Percentiles rank a stretch among this genome's conserved stretches.
These are phyloP conservation scores for Chrysoporthe puriensis DNA, from an alignment of 2,329 filamentous ascomycete species.

Conservation along the genomic window DNA sequence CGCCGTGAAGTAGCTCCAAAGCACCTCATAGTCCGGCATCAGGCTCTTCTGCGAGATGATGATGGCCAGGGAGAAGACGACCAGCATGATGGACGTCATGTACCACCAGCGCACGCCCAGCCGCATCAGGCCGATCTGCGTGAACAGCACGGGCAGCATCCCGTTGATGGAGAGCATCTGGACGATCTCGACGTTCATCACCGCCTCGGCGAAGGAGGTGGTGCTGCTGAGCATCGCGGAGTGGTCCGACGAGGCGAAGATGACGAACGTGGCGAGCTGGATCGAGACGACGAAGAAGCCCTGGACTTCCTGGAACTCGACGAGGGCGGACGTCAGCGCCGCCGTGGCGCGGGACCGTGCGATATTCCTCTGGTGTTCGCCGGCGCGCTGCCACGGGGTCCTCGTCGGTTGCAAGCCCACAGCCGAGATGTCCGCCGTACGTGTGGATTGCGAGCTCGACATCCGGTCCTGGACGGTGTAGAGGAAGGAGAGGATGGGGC, in stretches of 20 bases:
- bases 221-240: slow-evolving; percentile 23
- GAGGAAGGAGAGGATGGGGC: slow-evolving; percentile 19
- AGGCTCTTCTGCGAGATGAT: slow-evolving; percentile 26
- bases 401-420: not conserved
- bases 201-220: slow-evolving; percentile 29
- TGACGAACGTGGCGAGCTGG: slow-evolving; percentile 32
- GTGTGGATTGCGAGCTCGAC: not conserved
- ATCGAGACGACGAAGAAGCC: slow-evolving; percentile 33
- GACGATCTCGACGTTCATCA: slow-evolving; percentile 31
- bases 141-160: slow-evolving; percentile 30
- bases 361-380: slow-evolving; percentile 25
- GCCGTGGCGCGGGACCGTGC: slow-evolving; percentile 26
- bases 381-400: slow-evolving; percentile 19
- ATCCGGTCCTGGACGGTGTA: slow-evolving; percentile 23
- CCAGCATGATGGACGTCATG: slow-evolving; percentile 28
- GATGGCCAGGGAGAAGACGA: slow-evolving; percentile 27
- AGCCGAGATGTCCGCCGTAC: not conserved
- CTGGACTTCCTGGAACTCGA: slow-evolving; percentile 36
- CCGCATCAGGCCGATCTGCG: slow-evolving; percentile 32
- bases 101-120: slow-evolving; percentile 35
- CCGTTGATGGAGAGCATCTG: slow-evolving; percentile 28
- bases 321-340: slow-evolving; percentile 30
- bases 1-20: slow-evolving; percentile 30
- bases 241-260: slow-evolving; percentile 27
- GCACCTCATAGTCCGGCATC: slow-evolving; percentile 27